Evolutionary conservation across 2,329 filamentous ascomycete species (phyloP).

Genomic region (Pestalotiopsis sp.): DNA sequence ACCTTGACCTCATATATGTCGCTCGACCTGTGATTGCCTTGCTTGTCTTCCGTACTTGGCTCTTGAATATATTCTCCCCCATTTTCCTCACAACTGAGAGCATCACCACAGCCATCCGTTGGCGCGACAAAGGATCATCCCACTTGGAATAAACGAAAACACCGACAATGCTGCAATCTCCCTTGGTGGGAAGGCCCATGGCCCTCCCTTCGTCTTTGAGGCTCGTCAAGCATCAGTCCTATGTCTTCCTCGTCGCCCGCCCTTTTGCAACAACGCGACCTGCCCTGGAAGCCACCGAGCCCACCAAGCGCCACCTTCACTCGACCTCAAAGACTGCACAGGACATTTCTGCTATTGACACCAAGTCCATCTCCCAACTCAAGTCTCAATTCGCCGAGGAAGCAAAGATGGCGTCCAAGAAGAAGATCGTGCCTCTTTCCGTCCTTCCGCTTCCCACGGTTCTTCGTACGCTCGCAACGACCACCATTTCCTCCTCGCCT

Average conservation of each 20-base stretch:
- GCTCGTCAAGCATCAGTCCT: conserved; percentile 8
- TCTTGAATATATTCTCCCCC: background rate
- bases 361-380: background rate
- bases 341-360: background rate
- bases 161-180: conserved; percentile 11
- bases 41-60: background rate
- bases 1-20: conserved; percentile 1
- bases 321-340: conserved; percentile 10
- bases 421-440: conserved; percentile 52
- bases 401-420: conserved; percentile 16
- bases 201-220: conserved; percentile 10
- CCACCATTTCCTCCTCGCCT: conserved; percentile 70
- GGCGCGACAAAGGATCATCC: background rate
- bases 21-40: background rate
- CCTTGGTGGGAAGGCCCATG: conserved; percentile 11
- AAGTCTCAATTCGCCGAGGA: conserved; percentile 11
- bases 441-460: conserved; percentile 68
- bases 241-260: conserved; percentile 11
- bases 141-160: background rate
- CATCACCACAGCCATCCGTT: background rate
- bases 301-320: conserved; percentile 7
- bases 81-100: background rate
- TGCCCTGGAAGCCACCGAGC: conserved; percentile 1
- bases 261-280: background rate
- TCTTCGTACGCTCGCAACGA: conserved; percentile 70